Base-by-base conservation (phyloP, 768 basidiomycete species). In the Tylopilus felleus region DNA sequence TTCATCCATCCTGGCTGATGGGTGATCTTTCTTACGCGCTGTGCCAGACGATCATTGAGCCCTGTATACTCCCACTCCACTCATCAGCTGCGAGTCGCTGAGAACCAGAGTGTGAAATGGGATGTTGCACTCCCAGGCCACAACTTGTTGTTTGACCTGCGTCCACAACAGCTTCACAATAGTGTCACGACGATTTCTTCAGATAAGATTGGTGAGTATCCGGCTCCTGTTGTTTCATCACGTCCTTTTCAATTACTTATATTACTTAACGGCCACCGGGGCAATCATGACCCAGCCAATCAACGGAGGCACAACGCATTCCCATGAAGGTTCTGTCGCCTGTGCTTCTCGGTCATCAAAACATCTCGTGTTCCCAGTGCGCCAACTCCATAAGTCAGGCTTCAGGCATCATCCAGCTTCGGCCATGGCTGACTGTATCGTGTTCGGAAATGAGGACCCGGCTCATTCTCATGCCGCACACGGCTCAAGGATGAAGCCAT, bases 401-500 rank as follows among this genome's bases (percentile, higher is more conserved):
- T 33, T 33, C 6, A 16, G n/a, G 22, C 8, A 29, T 49, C 47
- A 52, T 33, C 57, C 59, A 51, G 40, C 45, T 5, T 16, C 22
- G 3, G 21, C 16, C 8, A 16, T 19, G 2, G 35, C 51, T 50
- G 39, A 29, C 54, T 27, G 25, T 23, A 49, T 27, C 51, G 12
- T 14, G n/a, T 23, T 52, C 47, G 55, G 47, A 23, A 22, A 35
- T 17, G 29, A 28, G 8, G 39, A 16, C n/a, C 45, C 48, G 51
- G 39, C 6, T 5, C 13, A 28, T 13, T 25, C 1, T 25, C n/a
- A 17, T 43, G 28, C 41, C 29, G 36, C n/a, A 49, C 43, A 31
- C 49, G 56, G 62, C 36, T 47, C 55, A 56, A 59, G 29, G 45
- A 50, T 66, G 52, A 57, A 51, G 47, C 59, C 50, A 50, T 42